Base-by-base conservation (phyloP, 1,284 basidiomycete species). In the Cryptococcus neoformans region DNA sequence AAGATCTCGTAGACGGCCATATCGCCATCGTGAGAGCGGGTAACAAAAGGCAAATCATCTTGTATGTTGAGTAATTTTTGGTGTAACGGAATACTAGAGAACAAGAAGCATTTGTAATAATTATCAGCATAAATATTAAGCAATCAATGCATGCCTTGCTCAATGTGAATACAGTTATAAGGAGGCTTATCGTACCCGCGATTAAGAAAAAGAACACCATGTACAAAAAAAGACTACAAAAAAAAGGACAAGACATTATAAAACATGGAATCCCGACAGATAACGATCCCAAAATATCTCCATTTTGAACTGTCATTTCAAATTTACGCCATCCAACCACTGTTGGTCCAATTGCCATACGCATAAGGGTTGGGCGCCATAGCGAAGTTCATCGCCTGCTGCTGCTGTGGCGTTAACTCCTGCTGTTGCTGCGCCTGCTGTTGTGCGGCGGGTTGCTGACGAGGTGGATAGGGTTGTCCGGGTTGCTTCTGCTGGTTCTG, bases 1-100 rank as follows among this genome's bases (percentile, higher is more conserved):
- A 64, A 0, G 81, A 87, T 62, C 78, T 94, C 40, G 77, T 93
- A 12, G 85, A 87, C 62, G 80, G 78, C 9, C 81, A 81, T 42
- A 68, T 93, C 6, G 83, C 83, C 9, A 82, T 94, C 55, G 63
- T 94, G 21, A 82, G 88, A 49, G 83, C 85, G 37, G 92, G 92
- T 5, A 90, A 87, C 74, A 84, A 87, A 60, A 87, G 86, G 52
- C 80, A 87, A 56, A 74, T 85, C n/a, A 81, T 92, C 48, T 70
- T 92, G 5, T 83, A 70, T 49, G 40, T 78, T 16, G 73, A 76
- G 2, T 62, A 58, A 35, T 35, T n/a, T 41, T 16, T 11, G 16
- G 42, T n/a, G 11, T 44, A 28, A 28, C 28, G 28, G 28, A 28
- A 28, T 28, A 28, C 1, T 28, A 41, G 21, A 36, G 51, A 36